Conservation (phyloP, 1,139 yeast genomes). For the Taphrina betulina region DNA sequence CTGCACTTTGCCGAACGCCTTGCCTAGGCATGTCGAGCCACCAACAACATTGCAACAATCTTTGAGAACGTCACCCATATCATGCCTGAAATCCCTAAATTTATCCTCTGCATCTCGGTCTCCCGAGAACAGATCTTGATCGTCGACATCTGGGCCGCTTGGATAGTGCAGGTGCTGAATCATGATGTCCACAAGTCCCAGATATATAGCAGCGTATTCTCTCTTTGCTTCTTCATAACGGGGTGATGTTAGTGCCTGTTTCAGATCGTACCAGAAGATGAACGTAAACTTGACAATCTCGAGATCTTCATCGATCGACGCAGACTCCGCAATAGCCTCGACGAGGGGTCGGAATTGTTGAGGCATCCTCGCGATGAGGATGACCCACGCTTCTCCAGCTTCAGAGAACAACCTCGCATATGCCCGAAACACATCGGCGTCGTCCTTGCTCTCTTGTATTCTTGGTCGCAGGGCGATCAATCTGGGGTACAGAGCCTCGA, state of each 20-base stretch:
- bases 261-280: conserved; percentile 84
- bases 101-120: conserved; percentile 85
- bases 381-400: conserved; percentile 96
- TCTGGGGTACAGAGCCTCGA: conserved; percentile 67
- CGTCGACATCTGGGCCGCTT: conserved; percentile 42
- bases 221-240: conserved; percentile 61
- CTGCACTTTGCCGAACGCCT: conserved; percentile 58
- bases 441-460: conserved; percentile 54
- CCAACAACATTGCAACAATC: conserved; percentile 93
- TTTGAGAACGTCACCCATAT: conserved; percentile 93
- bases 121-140: conserved; percentile 51
- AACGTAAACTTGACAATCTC: conserved; percentile 89
- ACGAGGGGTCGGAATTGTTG: conserved; percentile 70
- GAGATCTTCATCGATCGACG: conserved; percentile 66
- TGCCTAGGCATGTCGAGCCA: conserved; percentile 61
- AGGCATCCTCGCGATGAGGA: conserved; percentile 73
- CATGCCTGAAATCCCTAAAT: conserved; percentile 89
- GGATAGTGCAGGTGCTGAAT: conserved; percentile 79
- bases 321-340: conserved; percentile 63
- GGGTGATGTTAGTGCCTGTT: conserved; percentile 65
- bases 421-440: conserved; percentile 69
- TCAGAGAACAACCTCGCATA: conserved; percentile 79
- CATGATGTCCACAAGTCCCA: conserved; percentile 64
- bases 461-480: conserved; percentile 60
- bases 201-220: conserved; percentile 61